phyloP scores from a whole-genome alignment of 2,329 filamentous ascomycete genomes.

The Coniosporium tulheliwenetii region DNA sequence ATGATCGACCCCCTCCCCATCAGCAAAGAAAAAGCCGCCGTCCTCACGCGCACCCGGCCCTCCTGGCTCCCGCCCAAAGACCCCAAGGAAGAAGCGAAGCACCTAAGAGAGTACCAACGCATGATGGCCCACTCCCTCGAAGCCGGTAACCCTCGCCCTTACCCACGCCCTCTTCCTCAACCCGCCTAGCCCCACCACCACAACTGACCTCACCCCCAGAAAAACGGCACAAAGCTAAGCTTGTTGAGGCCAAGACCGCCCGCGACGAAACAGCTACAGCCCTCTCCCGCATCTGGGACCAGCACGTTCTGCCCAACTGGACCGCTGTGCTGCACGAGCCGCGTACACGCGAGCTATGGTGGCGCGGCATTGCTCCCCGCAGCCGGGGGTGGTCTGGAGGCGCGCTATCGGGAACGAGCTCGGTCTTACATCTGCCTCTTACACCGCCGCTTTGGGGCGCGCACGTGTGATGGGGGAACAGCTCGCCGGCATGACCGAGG shows the following conservation, averaged over 20 bases:
- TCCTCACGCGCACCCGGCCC: slow-evolving; percentile 59
- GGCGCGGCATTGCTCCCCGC: slow-evolving; percentile 59
- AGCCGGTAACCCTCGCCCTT: slow-evolving; percentile 25
- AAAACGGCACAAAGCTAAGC: slow-evolving; percentile 31
- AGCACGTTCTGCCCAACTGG: slow-evolving; percentile 64
- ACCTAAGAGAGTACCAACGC: slow-evolving; percentile 70
- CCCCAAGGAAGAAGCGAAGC: slow-evolving; percentile 77
- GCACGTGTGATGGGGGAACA: slow-evolving; percentile 47
- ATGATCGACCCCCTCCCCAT: slow-evolving; percentile 75
- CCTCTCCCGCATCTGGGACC: slow-evolving; percentile 52
- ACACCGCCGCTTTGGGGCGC: slow-evolving; percentile 52
- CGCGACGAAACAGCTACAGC: slow-evolving; percentile 34
- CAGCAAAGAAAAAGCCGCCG: slow-evolving; percentile 75
- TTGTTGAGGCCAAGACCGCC: slow-evolving; percentile 35
- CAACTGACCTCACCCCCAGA: slow-evolving; percentile 16
- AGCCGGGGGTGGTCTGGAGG: slow-evolving; percentile 56
- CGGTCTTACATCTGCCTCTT: slow-evolving; percentile 50
- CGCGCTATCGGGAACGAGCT: slow-evolving; percentile 60
- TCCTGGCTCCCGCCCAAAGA: slow-evolving; percentile 80
- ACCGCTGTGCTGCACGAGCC: slow-evolving; percentile 52
- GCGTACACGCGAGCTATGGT: slow-evolving; percentile 63
- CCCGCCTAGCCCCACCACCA: too few species aligned
- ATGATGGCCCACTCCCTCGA: slow-evolving; percentile 57
- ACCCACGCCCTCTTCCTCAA: background rate
- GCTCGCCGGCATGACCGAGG: slow-evolving; percentile 27